Conservation (phyloP, 164 flowering plant genomes). For the Cinnamomum micranthum region DNA sequence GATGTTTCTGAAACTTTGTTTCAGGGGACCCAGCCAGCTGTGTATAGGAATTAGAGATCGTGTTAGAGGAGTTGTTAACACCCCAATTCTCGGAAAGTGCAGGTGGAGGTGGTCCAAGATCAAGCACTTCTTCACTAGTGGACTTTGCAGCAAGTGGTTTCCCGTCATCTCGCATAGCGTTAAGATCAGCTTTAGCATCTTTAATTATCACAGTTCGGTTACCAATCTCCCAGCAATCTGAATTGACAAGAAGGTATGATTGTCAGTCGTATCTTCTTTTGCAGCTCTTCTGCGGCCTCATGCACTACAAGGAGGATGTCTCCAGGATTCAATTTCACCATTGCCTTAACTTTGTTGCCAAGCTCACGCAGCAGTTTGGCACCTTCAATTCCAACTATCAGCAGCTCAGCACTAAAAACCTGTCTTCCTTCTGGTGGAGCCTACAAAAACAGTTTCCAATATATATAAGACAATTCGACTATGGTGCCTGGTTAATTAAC, state of each 20-base stretch:
- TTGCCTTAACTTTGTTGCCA: constrained; percentile 62
- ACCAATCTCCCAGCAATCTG: constrained; percentile 63
- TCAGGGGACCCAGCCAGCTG: constrained; percentile 36
- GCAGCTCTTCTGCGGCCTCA: constrained; percentile 77
- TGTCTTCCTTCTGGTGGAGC: constrained; percentile 62
- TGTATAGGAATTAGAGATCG: constrained; percentile 15
- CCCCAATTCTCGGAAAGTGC: constrained; percentile 27
- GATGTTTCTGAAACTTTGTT: constrained; percentile 25
- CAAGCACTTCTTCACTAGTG: constrained; percentile 57
- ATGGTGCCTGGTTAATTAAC: too few species aligned
- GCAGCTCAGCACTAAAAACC: constrained; percentile 57
- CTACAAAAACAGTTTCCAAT: constrained; percentile 21
- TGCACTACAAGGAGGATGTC: constrained; percentile 63
- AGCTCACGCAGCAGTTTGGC: constrained; percentile 76
- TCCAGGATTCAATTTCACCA: constrained; percentile 52
- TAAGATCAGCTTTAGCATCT: constrained; percentile 20
- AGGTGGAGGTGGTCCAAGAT: constrained; percentile 28
- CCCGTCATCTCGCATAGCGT: constrained; percentile 7
- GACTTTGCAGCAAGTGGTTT: constrained; percentile 35
- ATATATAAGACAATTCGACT: neutral
- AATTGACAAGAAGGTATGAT: constrained; percentile 70
- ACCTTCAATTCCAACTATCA: constrained; percentile 68
- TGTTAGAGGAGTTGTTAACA: constrained; percentile 13
- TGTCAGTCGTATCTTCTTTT: constrained; percentile 69
- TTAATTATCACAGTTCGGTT: constrained; percentile 27